Conservation (phyloP, 306 rosid genomes). For the Aeschynomene evenia region DNA sequence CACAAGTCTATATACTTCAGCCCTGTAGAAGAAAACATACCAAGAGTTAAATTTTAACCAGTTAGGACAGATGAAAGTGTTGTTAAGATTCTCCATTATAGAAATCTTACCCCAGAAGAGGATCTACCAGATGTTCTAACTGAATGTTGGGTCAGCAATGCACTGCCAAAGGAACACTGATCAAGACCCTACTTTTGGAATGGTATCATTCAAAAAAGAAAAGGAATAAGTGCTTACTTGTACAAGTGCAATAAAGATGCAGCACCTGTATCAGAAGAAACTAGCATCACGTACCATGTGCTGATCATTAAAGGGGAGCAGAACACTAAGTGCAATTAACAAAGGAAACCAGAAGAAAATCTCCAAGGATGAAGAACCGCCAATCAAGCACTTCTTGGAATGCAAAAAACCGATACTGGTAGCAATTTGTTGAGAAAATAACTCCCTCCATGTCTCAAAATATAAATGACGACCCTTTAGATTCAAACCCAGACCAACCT, state of each 20-base stretch:
- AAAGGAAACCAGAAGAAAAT: constrained; percentile 93
- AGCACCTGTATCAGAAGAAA: constrained; percentile 76
- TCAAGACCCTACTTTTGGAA: constrained; percentile 23
- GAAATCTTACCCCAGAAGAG: constrained; percentile 59
- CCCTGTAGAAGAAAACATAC: constrained; percentile 49
- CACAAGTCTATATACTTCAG: constrained; percentile 42
- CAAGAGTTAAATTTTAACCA: constrained; percentile 1
- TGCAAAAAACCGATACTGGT: constrained; percentile 71
- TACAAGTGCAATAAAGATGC: constrained; percentile 78
- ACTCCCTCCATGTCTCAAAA: constrained; percentile 75
- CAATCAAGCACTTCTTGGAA: constrained; percentile 99
- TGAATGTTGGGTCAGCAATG: constrained; percentile 77
- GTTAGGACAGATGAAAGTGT: background rate
- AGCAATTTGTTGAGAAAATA: constrained; percentile 71
- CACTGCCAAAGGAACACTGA: constrained; percentile 41
- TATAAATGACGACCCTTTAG: constrained; percentile 41
- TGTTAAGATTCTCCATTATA: background rate
- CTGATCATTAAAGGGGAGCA: constrained; percentile 62
- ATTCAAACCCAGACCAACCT: constrained; percentile 63
- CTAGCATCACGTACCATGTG: constrained; percentile 79
- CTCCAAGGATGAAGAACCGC: constrained; percentile 82
- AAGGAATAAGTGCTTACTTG: constrained; percentile 51
- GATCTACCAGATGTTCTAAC: constrained; percentile 49
- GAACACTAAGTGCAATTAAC: constrained; percentile 97
- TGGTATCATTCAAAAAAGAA: background rate